These are phyloP conservation scores for Crithidia acanthocephali DNA, from an alignment of 208 protist genomes.

Conservation along the genomic window DNA sequence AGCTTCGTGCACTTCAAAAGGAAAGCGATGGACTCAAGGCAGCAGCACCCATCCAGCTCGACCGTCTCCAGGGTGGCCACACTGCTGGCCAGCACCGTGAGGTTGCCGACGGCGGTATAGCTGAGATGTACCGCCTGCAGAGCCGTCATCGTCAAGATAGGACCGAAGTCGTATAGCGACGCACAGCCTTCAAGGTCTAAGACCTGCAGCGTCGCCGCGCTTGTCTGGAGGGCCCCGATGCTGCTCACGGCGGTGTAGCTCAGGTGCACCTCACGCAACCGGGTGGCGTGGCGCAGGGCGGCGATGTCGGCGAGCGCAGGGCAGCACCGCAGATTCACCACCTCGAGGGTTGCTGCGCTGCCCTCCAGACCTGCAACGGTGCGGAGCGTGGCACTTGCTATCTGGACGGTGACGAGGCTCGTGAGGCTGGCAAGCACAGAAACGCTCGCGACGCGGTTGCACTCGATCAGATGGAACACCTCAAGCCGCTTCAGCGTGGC, in stretches of 20 bases:
- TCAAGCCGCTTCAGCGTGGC: conserved; percentile 10
- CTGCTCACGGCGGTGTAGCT: conserved; percentile 5
- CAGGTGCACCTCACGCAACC: conserved; percentile 5
- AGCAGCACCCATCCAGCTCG: conserved; percentile 11
- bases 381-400: neutral
- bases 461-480: conserved; percentile 17
- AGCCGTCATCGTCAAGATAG: neutral
- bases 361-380: conserved; percentile 1
- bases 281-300: neutral
- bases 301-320: conserved; percentile 12
- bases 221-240: conserved; percentile 5
- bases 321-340: conserved; percentile 24
- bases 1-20: neutral
- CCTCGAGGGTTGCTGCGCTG: conserved; percentile 6
- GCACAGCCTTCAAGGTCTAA: conserved; percentile 8
- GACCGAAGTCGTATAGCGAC: neutral
- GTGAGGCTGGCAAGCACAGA: conserved; percentile 1
- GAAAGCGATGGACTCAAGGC: neutral
- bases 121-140: conserved; percentile 4
- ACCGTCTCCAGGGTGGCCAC: conserved; percentile 4
- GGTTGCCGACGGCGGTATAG: conserved; percentile 3
- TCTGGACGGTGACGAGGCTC: conserved; percentile 5
- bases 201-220: neutral
- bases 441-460: conserved; percentile 12
- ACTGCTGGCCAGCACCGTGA: neutral